Percentiles rank a stretch among this genome's conserved stretches.
Evolutionary conservation across 306 rosid genomes (phyloP).

Genomic region (Biancaea sappan): DNA sequence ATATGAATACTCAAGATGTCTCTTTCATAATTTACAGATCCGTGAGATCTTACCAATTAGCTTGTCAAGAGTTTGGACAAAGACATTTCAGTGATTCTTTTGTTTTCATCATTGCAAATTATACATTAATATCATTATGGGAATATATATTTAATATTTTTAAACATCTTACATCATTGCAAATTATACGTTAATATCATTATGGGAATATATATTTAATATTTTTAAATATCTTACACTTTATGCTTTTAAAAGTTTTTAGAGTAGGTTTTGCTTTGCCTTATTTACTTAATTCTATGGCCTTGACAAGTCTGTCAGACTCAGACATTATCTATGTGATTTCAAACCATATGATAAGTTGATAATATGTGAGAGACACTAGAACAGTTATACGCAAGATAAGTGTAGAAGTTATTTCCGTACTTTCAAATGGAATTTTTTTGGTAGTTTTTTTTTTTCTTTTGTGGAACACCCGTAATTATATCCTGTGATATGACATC

Average conservation of each 20-base stretch:
- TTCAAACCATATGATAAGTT: background rate
- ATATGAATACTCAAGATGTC: background rate
- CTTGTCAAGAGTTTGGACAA: slow-evolving; percentile 3
- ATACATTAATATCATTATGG: background rate
- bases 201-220: background rate
- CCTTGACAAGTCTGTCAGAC: background rate
- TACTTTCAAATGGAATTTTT: background rate
- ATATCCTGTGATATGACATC: background rate
- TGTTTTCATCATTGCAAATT: background rate
- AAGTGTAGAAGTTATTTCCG: background rate
- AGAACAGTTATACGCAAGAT: slow-evolving; percentile 3
- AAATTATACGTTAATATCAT: background rate
- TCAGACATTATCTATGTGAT: background rate
- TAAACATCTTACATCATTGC: background rate
- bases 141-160: background rate
- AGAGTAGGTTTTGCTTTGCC: slow-evolving; percentile 12
- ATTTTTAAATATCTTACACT: background rate
- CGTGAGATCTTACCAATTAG: background rate
- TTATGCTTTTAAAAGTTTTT: slow-evolving; percentile 1
- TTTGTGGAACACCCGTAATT: slow-evolving; percentile 9
- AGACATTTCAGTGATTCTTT: background rate
- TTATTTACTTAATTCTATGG: background rate
- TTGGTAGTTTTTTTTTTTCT: background rate
- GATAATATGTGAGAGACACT: background rate
- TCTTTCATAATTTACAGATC: no score